phyloP scores from a whole-genome alignment of 129 eudicot species.

The Rutidosis leptorrhynchoides region DNA sequence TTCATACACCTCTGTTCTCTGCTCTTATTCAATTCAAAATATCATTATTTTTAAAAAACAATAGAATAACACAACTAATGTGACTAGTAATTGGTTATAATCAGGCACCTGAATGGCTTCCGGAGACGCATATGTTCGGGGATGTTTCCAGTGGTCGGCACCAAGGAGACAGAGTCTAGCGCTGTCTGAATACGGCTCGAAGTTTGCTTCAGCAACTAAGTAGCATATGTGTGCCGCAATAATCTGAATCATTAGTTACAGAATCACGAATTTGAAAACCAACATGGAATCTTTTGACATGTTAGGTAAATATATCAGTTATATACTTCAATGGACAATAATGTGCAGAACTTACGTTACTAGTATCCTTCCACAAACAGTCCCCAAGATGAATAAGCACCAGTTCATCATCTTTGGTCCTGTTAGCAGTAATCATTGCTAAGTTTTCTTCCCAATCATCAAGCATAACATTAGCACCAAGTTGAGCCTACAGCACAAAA shows the following conservation, averaged over 20 bases:
- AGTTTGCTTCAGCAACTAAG: conserved; percentile 89
- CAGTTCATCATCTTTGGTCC: conserved; percentile 93
- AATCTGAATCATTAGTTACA: conserved; percentile 47
- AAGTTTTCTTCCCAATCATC: conserved; percentile 95
- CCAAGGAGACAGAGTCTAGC: conserved; percentile 97
- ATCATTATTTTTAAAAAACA: conserved; percentile 18
- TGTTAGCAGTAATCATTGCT: conserved; percentile 90
- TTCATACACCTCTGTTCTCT: conserved; percentile 95
- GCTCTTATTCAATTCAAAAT: conserved; percentile 29
- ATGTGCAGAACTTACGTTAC: conserved; percentile 58
- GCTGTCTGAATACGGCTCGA: conserved; percentile 85
- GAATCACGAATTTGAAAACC: conserved; percentile 10
- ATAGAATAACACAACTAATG: neutral
- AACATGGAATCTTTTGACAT: conserved; percentile 5
- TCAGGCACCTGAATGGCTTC: conserved; percentile 89
- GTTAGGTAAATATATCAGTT: neutral
- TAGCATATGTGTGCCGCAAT: conserved; percentile 94
- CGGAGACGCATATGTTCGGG: conserved; percentile 92
- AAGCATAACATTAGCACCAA: conserved; percentile 68
- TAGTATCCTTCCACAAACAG: conserved; percentile 87
- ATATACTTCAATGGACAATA: conserved; percentile 14
- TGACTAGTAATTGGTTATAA: neutral
- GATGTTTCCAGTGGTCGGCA: conserved; percentile 86
- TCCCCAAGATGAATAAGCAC: conserved; percentile 97
- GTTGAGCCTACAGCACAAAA: conserved; percentile 38